Conservation (phyloP, 2,329 filamentous ascomycete genomes). For the Exophiala phaeomuriformis region DNA sequence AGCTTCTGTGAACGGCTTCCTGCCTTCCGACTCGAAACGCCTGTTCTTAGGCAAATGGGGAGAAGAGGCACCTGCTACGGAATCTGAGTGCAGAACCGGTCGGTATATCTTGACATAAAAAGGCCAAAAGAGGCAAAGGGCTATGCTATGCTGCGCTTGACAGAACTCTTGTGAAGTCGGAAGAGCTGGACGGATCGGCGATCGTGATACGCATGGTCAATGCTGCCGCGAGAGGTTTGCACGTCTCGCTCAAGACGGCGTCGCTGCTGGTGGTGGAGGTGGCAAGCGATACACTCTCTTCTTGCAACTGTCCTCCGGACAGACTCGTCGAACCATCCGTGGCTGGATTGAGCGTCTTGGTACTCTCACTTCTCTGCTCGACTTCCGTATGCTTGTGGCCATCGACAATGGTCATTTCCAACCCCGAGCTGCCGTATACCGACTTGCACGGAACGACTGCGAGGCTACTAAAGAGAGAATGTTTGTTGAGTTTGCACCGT, state of each 20-base stretch:
- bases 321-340: background rate
- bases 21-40: too few relatives aligned
- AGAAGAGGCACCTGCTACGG: too few relatives aligned
- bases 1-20: too few relatives aligned
- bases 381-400: background rate
- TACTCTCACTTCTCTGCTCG: constrained; percentile 9
- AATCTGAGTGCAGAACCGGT: too few relatives aligned
- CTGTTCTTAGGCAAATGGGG: too few relatives aligned
- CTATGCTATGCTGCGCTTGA: too few relatives aligned
- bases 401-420: background rate
- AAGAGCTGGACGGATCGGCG: background rate
- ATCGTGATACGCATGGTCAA: constrained; percentile 14
- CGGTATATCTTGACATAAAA: too few relatives aligned
- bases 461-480: constrained; percentile 5
- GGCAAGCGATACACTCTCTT: background rate
- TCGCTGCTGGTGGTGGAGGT: background rate
- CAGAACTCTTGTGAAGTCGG: too few relatives aligned
- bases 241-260: background rate
- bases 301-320: background rate
- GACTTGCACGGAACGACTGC: constrained; percentile 32
- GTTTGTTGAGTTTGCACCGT: constrained; percentile 3
- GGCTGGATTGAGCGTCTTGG: background rate
- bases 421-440: constrained; percentile 36
- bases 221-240: constrained; percentile 9
- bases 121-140: too few relatives aligned